phyloP scores from a whole-genome alignment of 352 stramenopile genomes.

The Phytophthora podocarpi region DNA sequence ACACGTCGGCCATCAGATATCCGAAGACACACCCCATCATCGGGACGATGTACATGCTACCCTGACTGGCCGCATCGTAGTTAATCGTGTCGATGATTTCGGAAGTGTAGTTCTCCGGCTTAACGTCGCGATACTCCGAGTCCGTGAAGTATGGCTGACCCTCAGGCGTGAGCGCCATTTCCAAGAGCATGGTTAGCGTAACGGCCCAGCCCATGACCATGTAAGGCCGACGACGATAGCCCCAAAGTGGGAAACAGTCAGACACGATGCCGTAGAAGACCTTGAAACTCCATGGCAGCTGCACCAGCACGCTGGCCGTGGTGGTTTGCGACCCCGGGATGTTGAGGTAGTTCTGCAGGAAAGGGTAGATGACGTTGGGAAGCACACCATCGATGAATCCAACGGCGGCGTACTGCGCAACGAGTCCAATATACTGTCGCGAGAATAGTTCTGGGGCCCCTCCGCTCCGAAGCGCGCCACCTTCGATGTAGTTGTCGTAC shows the following conservation, averaged over 20 bases:
- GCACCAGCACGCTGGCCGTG: constrained; percentile 46
- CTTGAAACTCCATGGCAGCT: constrained; percentile 69
- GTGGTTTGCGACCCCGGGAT: constrained; percentile 50
- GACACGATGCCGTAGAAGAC: constrained; percentile 67
- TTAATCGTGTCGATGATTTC: constrained; percentile 49
- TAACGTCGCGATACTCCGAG: constrained; percentile 33
- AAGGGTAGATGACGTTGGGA: constrained; percentile 56
- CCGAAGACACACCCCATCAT: constrained; percentile 53
- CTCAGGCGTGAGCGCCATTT: constrained; percentile 41
- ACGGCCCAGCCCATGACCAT: constrained; percentile 62
- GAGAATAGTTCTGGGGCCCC: constrained; percentile 47
- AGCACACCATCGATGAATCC: constrained; percentile 56
- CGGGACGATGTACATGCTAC: constrained; percentile 46
- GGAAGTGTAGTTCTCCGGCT: constrained; percentile 47
- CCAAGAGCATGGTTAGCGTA: constrained; percentile 41
- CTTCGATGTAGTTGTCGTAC: constrained; percentile 49
- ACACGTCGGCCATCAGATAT: constrained; percentile 56
- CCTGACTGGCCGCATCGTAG: constrained; percentile 36
- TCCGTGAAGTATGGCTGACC: constrained; percentile 50
- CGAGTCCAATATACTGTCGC: constrained; percentile 54
- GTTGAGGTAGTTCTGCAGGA: constrained; percentile 66
- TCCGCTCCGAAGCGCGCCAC: constrained; percentile 45
- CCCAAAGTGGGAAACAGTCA: constrained; percentile 61
- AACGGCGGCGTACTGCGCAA: constrained; percentile 59
- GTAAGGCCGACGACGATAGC: constrained; percentile 57